A percentile compares a stretch with the other conserved stretches of the same genome.
Evolutionary conservation across 2,329 filamentous ascomycete genomes (phyloP).

Genomic region (Ilyonectria robusta): DNA sequence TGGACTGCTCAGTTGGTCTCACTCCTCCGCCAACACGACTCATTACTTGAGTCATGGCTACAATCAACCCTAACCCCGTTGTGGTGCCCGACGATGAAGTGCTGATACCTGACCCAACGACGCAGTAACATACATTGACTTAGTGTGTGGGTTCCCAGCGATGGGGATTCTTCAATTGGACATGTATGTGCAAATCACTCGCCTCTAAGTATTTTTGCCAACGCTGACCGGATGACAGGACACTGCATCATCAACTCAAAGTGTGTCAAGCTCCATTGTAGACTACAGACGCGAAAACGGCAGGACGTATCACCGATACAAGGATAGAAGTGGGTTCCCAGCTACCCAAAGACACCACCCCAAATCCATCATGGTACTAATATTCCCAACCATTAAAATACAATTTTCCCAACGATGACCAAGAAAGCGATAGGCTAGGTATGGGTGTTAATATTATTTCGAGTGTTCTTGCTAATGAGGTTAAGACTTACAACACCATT

Average conservation of each 20-base stretch:
- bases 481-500: slow-evolving; percentile 19
- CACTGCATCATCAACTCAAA: slow-evolving; percentile 6
- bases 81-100: neutral
- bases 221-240: neutral
- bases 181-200: neutral
- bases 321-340: slow-evolving; percentile 12
- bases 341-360: neutral
- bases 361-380: neutral
- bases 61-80: neutral
- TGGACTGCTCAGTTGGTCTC: no score
- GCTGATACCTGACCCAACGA: neutral
- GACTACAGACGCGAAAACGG: slow-evolving; percentile 20
- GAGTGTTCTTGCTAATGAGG: neutral
- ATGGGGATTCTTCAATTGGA: slow-evolving; percentile 10
- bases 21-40: no score
- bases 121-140: neutral
- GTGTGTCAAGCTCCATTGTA: slow-evolving; percentile 19
- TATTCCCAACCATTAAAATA: neutral
- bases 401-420: slow-evolving; percentile 13
- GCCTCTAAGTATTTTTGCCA: neutral
- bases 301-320: slow-evolving; percentile 24
- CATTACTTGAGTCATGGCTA: neutral
- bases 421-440: slow-evolving; percentile 22
- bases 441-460: neutral
- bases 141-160: neutral